A percentile compares a stretch with the other conserved stretches of the same genome.
Evolutionary conservation across 1,284 basidiomycete species (phyloP).

Genomic region (Schizophyllum amplum): DNA sequence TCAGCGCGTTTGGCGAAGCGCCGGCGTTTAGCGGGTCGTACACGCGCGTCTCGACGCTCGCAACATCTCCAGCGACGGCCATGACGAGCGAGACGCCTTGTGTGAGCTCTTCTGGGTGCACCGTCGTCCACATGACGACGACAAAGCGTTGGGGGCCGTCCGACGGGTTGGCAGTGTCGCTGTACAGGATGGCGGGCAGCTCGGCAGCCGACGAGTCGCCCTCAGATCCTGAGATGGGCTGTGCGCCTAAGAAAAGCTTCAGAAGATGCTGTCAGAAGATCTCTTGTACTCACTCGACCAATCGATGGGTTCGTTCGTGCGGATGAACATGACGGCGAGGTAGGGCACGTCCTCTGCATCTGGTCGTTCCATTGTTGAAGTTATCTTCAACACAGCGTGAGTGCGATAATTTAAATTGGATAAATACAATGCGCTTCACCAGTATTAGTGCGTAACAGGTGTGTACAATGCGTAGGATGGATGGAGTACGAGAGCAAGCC

Average conservation of each 20-base stretch:
- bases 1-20: neutral
- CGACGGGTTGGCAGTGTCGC: neutral
- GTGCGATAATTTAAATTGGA: neutral
- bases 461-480: neutral
- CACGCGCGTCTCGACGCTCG: neutral
- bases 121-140: neutral
- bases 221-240: neutral
- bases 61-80: neutral
- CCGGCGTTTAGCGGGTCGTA: neutral
- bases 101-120: neutral
- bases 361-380: neutral
- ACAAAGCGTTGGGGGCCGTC: neutral
- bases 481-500: neutral
- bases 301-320: neutral
- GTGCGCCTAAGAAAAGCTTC: neutral
- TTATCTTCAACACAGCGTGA: neutral
- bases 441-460: neutral
- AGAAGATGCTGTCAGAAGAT: neutral
- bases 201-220: neutral
- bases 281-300: neutral
- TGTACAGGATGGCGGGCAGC: neutral
- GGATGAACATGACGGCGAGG: neutral
- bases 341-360: neutral
- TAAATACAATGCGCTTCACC: neutral
- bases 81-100: neutral